Evolutionary conservation across 148 eudicot genomes (phyloP).

Genomic region (Fallopia convolvulus): DNA sequence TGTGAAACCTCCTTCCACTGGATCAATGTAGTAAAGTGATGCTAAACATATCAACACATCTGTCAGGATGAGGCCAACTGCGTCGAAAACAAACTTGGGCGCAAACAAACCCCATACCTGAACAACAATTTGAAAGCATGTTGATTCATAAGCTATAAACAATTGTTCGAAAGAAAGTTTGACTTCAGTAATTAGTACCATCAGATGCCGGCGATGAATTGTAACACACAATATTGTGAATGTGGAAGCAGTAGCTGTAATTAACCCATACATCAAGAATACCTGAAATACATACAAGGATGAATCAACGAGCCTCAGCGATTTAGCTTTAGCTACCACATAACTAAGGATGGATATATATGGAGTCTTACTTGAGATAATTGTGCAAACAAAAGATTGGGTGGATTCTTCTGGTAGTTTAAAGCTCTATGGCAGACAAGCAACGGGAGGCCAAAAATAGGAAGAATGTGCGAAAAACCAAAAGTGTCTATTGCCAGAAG

Average conservation of each 20-base stretch:
- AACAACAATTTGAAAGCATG: slow-evolving; percentile 15
- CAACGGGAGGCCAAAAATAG: slow-evolving; percentile 77
- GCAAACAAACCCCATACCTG: slow-evolving; percentile 99
- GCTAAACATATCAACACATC: slow-evolving; percentile 56
- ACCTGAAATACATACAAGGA: slow-evolving; percentile 32
- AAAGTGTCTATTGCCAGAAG: slow-evolving; percentile 81
- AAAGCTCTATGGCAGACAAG: slow-evolving; percentile 34
- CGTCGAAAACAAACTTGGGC: slow-evolving; percentile 92
- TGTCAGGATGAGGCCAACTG: slow-evolving; percentile 64
- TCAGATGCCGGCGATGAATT: slow-evolving; percentile 89
- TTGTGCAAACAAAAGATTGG: slow-evolving; percentile 31
- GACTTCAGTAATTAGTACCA: slow-evolving; percentile 41
- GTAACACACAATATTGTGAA: slow-evolving; percentile 72
- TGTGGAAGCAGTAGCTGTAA: slow-evolving; percentile 40
- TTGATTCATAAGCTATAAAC: not conserved
- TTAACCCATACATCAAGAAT: slow-evolving; percentile 72
- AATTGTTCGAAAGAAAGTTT: slow-evolving; percentile 10
- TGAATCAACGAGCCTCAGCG: not conserved
- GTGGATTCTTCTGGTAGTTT: slow-evolving; percentile 22
- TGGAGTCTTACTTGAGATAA: slow-evolving; percentile 62
- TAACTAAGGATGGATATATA: not conserved
- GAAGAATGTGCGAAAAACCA: slow-evolving; percentile 84
- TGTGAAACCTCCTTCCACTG: slow-evolving; percentile 18
- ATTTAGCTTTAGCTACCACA: not conserved
- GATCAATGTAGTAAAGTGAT: slow-evolving; percentile 50